Evolutionary conservation across 2,329 filamentous ascomycete species (phyloP), one percentile per base, ranked within the genome.

Genomic region (Clonostachys sp.): DNA sequence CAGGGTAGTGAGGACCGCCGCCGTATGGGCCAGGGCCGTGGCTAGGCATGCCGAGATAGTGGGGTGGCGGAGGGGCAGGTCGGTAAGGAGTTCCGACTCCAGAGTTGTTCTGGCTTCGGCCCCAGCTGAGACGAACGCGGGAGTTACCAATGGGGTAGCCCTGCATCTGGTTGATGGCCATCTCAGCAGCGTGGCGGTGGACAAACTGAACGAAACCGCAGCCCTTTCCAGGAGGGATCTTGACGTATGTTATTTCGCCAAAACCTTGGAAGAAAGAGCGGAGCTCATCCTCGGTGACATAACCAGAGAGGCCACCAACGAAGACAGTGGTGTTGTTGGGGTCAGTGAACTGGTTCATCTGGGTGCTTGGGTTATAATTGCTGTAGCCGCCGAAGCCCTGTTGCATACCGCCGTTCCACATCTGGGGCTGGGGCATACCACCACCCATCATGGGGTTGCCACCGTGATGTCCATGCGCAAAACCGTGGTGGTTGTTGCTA

Each of bases 91-190:
- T 97, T 56, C 94, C 94, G 51, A 95, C 94, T 49, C 94, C 94
- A 52, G 92, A 97, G 79, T 99, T 99, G 83, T 97, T 99, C 79
- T 99, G 94, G 47, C 89, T 95, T 55, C 94, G 89, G 54, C 94
- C 94, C 94, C 94, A 99, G 67, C 90, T 96, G 57, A 99, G 81
- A 61, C 94, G 91, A 50, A 99, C 94, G 56, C 94, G 91, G 42
- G 92, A 97, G 79, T 99, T 99, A 48, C 94, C 94, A 61, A 99
- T 99, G 20, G 94, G 94, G 67, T 99, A 99, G 51, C 94, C 94
- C 73, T 99, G 94, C 94, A 99, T 99, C 74, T 99, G 94, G 75
- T 99, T 99, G 81, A 99, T 99, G 57, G 94, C 94, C 94, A 99
- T 99, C 75, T 99, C 94, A 13, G 94, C 94, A 46, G 94, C 94